Evolutionary conservation across 2,329 filamentous ascomycete species (phyloP).

Genomic region (Pseudonectria buxi): DNA sequence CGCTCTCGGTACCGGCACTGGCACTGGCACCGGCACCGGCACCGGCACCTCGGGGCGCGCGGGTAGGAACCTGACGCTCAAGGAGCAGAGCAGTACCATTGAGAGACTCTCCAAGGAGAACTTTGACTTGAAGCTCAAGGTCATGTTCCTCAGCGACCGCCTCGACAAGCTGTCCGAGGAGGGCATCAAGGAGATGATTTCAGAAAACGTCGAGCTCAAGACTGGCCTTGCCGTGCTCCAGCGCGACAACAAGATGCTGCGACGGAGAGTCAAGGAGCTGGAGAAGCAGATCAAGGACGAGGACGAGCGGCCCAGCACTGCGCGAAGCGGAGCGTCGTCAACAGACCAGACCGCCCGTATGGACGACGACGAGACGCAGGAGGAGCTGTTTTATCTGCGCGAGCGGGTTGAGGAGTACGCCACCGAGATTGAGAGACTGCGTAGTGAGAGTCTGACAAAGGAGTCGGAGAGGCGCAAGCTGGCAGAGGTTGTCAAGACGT

Average conservation of each 20-base stretch:
- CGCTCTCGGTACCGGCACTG: constrained; percentile 2
- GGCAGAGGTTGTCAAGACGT: constrained; percentile 64
- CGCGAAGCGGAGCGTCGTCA: constrained; percentile 48
- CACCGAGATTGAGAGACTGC: constrained; percentile 73
- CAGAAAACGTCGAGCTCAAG: constrained; percentile 92
- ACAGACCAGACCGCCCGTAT: constrained; percentile 51
- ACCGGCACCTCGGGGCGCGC: constrained; percentile 45
- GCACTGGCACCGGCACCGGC: constrained; percentile 34
- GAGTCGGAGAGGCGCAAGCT: constrained; percentile 84
- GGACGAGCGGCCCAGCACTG: constrained; percentile 55
- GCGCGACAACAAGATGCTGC: constrained; percentile 80
- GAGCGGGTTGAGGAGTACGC: constrained; percentile 82
- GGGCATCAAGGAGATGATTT: constrained; percentile 95
- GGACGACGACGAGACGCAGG: constrained; percentile 55
- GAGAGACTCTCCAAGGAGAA: constrained; percentile 96
- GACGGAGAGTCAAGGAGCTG: constrained; percentile 75
- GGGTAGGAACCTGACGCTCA: constrained; percentile 74
- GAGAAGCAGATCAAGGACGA: constrained; percentile 71
- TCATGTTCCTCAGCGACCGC: constrained; percentile 92
- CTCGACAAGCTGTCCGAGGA: constrained; percentile 91
- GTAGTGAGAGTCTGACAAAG: constrained; percentile 68
- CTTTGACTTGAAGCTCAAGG: constrained; percentile 93
- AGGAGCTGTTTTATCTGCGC: constrained; percentile 77
- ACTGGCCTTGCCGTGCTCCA: constrained; percentile 83
- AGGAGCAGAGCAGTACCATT: constrained; percentile 96